phyloP scores from a whole-genome alignment of 2,329 filamentous ascomycete species.

The Fusarium sp. region DNA sequence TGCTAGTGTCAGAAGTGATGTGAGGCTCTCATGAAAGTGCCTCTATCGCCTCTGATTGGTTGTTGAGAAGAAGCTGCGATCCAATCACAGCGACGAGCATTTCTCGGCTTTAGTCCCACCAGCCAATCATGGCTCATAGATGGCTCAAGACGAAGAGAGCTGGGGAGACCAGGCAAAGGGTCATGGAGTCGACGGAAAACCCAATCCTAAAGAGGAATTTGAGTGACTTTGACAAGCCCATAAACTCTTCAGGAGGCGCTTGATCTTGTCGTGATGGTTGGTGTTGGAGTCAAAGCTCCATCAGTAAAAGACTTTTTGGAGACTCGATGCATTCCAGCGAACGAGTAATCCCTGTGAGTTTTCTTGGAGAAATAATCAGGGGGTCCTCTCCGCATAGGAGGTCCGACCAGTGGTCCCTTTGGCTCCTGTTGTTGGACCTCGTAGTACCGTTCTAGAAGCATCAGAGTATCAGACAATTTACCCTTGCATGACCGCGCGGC shows the following conservation, averaged over 20 bases:
- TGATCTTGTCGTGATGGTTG: slow-evolving; percentile 8
- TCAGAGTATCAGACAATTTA: slow-evolving; percentile 42
- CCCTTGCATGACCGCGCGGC: slow-evolving; percentile 30
- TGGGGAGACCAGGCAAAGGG: slow-evolving; percentile 40
- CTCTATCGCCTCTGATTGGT: slow-evolving; percentile 49
- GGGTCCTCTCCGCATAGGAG: slow-evolving; percentile 10
- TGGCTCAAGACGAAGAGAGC: slow-evolving; percentile 35
- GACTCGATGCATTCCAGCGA: slow-evolving; percentile 37
- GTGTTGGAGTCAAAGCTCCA: slow-evolving; percentile 27
- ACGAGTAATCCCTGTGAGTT: slow-evolving; percentile 30
- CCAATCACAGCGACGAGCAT: slow-evolving; percentile 22
- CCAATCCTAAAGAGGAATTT: slow-evolving; percentile 45
- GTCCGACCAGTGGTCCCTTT: slow-evolving; percentile 11
- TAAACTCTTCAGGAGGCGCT: slow-evolving; percentile 38
- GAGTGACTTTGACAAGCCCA: slow-evolving; percentile 41
- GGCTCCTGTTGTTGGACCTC: slow-evolving; percentile 28
- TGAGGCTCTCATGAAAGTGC: slow-evolving; percentile 51
- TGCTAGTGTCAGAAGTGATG: slow-evolving; percentile 50
- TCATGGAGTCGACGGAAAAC: slow-evolving; percentile 38
- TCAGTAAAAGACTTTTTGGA: slow-evolving; percentile 13
- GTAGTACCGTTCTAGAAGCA: slow-evolving; percentile 39
- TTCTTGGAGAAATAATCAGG: slow-evolving; percentile 20
- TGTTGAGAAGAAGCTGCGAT: background rate
- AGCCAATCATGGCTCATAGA: slow-evolving; percentile 30
- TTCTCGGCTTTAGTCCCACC: slow-evolving; percentile 23